Percentiles rank a stretch among this genome's conserved stretches.
phyloP scores from a whole-genome alignment of 2,329 filamentous ascomycete species.

The Colletotrichum costaricense region DNA sequence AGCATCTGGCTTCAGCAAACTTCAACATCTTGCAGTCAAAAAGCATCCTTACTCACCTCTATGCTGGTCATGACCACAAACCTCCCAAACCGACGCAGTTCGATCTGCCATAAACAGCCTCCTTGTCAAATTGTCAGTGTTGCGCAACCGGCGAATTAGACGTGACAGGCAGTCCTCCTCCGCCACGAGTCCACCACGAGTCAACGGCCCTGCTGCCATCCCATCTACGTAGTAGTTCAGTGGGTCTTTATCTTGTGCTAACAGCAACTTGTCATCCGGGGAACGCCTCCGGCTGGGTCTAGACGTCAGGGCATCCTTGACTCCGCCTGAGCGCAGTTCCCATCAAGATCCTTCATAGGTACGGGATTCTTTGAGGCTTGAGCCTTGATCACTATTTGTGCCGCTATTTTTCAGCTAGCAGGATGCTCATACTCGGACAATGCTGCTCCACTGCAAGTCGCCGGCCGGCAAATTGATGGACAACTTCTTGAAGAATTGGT shows the following conservation, averaged over 20 bases:
- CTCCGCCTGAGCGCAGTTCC: neutral
- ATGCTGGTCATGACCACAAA: neutral
- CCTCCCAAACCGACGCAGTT: neutral
- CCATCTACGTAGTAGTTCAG: neutral
- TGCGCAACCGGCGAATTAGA: neutral
- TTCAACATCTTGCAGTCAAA: neutral
- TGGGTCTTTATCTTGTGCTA: slow-evolving; percentile 4
- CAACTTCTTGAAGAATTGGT: neutral
- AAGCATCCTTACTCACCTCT: neutral
- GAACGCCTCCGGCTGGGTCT: neutral
- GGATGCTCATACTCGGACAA: too few relatives aligned
- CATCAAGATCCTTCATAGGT: neutral
- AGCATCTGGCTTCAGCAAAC: neutral
- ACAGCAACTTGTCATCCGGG: neutral
- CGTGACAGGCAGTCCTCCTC: too few relatives aligned
- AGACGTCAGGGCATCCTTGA: neutral
- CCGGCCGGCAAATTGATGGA: neutral
- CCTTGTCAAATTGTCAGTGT: neutral
- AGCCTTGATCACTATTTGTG: neutral
- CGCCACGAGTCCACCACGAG: neutral
- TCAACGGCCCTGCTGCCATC: slow-evolving; percentile 13
- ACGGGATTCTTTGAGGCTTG: neutral
- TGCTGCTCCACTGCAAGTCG: too few relatives aligned
- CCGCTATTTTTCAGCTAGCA: too few relatives aligned
- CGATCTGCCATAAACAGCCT: neutral